Evolutionary conservation across 106 monocot species (phyloP).

Genomic region (Gastrodia elata): DNA sequence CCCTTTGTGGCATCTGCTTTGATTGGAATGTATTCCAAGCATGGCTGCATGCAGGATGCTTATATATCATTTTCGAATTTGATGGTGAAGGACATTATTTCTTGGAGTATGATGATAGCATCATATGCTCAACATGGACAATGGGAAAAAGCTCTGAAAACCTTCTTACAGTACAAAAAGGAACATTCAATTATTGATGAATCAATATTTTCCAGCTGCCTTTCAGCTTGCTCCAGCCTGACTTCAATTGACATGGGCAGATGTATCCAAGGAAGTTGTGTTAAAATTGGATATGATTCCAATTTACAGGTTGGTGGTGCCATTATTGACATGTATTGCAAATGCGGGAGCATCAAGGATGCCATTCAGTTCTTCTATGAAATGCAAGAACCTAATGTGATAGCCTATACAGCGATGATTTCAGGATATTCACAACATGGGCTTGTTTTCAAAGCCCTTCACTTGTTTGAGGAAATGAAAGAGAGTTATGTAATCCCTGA

Average conservation of each 20-base stretch:
- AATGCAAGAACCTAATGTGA: conserved; percentile 13
- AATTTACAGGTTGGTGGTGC: conserved; percentile 11
- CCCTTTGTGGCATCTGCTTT: conserved; percentile 14
- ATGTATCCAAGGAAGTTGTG: conserved; percentile 7
- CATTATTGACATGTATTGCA: conserved; percentile 20
- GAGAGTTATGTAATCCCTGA: conserved; percentile 13
- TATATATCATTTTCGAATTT: conserved; percentile 12
- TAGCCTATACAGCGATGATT: conserved; percentile 19
- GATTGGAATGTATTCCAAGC: conserved; percentile 14
- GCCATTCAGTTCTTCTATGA: conserved; percentile 5
- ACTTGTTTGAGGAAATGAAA: conserved; percentile 15
- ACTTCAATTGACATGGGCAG: conserved; percentile 17
- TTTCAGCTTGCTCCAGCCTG: conserved; percentile 23
- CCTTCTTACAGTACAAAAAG: conserved; percentile 13
- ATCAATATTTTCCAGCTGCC: conserved; percentile 18
- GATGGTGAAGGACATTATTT: conserved; percentile 12
- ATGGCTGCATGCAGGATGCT: conserved; percentile 14
- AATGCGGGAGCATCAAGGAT: conserved; percentile 16
- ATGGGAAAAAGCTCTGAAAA: conserved; percentile 16
- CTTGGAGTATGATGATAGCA: conserved; percentile 18
- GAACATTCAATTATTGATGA: conserved; percentile 12
- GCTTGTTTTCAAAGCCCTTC: conserved; percentile 10
- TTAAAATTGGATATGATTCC: conserved; percentile 19
- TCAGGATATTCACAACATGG: conserved; percentile 21
- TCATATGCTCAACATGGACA: conserved; percentile 18